Evolutionary conservation across 176 grass and related monocot species (phyloP).

Genomic region (Avena atlantica): DNA sequence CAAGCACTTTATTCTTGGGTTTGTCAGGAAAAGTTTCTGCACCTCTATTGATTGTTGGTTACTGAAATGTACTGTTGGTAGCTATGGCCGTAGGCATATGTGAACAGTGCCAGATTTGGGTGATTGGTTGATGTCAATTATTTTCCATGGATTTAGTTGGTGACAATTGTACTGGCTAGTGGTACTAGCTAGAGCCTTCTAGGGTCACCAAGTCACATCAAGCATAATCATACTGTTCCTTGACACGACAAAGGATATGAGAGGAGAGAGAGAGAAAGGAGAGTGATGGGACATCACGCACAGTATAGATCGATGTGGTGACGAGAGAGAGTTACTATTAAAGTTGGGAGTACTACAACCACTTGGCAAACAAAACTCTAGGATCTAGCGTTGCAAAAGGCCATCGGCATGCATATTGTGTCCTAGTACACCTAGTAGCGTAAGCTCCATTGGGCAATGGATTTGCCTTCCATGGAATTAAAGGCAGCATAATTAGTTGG

Average conservation of each 20-base stretch:
- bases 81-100: background rate
- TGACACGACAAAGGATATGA: constrained; percentile 38
- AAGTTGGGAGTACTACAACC: constrained; percentile 51
- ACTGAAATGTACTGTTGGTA: too few species aligned
- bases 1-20: background rate
- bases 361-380: constrained; percentile 44
- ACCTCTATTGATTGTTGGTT: background rate
- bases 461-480: background rate
- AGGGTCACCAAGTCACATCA: constrained; percentile 54
- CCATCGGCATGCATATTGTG: constrained; percentile 2
- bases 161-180: constrained; percentile 46
- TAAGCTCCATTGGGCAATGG: background rate
- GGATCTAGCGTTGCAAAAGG: constrained; percentile 47
- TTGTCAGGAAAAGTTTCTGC: background rate
- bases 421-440: background rate
- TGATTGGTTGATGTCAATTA: constrained; percentile 28
- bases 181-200: background rate
- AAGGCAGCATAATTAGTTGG: background rate
- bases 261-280: background rate
- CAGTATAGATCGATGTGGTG: constrained; percentile 18
- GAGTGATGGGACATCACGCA: background rate
- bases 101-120: constrained; percentile 37
- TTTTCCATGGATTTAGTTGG: constrained; percentile 44
- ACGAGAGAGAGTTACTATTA: constrained; percentile 1
- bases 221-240: constrained; percentile 53